A percentile compares a stretch with the other conserved stretches of the same genome.
phyloP scores from a whole-genome alignment of 2,329 filamentous ascomycete genomes.

The Thyridium curvatum region DNA sequence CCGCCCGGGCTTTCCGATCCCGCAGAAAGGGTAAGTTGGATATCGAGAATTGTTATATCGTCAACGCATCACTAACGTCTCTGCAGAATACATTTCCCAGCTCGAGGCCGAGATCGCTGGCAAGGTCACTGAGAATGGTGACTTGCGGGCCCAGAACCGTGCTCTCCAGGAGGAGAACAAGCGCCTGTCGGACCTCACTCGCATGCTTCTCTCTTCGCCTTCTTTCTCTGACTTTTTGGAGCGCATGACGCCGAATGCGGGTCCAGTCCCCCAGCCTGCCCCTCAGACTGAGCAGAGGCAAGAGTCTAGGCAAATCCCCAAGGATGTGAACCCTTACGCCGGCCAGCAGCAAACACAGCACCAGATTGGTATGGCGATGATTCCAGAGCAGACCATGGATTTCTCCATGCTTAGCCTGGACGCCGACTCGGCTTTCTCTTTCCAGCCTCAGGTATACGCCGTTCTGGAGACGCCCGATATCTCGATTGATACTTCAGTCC shows the following conservation, averaged over 20 bases:
- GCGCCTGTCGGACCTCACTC: slow-evolving; percentile 70
- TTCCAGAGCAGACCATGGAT: slow-evolving; percentile 73
- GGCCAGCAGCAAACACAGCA: slow-evolving; percentile 48
- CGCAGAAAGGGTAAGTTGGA: slow-evolving; percentile 79
- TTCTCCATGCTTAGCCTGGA: slow-evolving; percentile 64
- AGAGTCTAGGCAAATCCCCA: slow-evolving; percentile 42
- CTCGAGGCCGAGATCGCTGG: slow-evolving; percentile 82
- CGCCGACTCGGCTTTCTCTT: slow-evolving; percentile 43
- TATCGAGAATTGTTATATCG: slow-evolving; percentile 1
- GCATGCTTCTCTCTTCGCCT: slow-evolving; percentile 72
- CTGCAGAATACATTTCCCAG: slow-evolving; percentile 90
- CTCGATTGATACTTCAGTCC: slow-evolving; percentile 49
- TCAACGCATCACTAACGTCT: slow-evolving; percentile 37
- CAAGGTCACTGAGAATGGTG: slow-evolving; percentile 78
- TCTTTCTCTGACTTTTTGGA: slow-evolving; percentile 80
- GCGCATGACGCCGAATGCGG: slow-evolving; percentile 56
- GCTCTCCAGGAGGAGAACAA: slow-evolving; percentile 81
- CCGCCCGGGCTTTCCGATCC: slow-evolving; percentile 94
- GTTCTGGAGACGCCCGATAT: slow-evolving; percentile 28
- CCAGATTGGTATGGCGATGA: slow-evolving; percentile 73
- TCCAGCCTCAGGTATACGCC: slow-evolving; percentile 67
- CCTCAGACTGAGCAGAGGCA: slow-evolving; percentile 26
- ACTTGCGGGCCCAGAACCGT: slow-evolving; percentile 74
- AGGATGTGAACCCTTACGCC: slow-evolving; percentile 60
- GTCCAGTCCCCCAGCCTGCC: slow-evolving; percentile 30